phyloP scores from a whole-genome alignment of 129 eudicot species.

The Flaveria robusta region DNA sequence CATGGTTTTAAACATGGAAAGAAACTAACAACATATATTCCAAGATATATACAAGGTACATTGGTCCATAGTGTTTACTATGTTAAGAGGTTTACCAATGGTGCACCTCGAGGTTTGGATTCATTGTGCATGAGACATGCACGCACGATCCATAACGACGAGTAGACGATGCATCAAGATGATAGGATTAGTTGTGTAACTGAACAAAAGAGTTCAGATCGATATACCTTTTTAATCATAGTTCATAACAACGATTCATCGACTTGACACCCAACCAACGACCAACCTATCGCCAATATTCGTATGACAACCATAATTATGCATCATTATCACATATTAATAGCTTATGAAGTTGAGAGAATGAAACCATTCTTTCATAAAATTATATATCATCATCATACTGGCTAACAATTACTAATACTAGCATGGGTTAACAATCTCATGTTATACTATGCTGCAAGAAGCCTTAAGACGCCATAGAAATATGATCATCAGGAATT shows the following conservation, averaged over 20 bases:
- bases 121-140: no score
- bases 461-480: slow-evolving; percentile 20
- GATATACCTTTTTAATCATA: no score
- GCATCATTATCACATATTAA: background rate
- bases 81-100: no score
- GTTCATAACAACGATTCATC: background rate
- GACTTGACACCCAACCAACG: slow-evolving; percentile 9
- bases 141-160: no score
- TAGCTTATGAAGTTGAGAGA: background rate
- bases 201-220: no score
- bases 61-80: no score
- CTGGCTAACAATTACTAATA: slow-evolving; percentile 19
- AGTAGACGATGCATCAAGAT: no score
- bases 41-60: no score
- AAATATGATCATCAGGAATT: slow-evolving; percentile 25
- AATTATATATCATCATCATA: slow-evolving; percentile 16
- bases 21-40: no score
- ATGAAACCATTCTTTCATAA: background rate
- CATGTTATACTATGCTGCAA: slow-evolving; percentile 13
- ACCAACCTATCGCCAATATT: background rate
- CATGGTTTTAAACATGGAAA: no score
- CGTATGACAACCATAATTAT: slow-evolving; percentile 1
- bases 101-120: no score
- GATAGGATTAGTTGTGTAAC: no score
- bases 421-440: slow-evolving; percentile 17